Percentiles rank a stretch among this genome's conserved stretches.
phyloP scores from a whole-genome alignment of 208 protist genomes.

The Leishmania gerbilli region DNA sequence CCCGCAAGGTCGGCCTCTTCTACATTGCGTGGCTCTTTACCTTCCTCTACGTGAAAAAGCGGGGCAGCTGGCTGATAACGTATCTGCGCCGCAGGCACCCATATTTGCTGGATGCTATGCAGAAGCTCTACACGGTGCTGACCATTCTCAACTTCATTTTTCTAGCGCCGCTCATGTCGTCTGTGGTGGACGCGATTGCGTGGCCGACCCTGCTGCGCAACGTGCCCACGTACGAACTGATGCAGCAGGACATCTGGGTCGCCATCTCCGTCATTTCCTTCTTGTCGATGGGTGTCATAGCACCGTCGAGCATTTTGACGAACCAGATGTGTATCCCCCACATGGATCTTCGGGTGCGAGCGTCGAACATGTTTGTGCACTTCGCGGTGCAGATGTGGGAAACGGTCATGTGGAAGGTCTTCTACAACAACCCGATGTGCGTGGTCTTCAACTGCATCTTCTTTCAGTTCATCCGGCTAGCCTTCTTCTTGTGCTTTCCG shows the following conservation, averaged over 20 bases:
- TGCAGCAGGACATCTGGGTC: slow-evolving; percentile 28
- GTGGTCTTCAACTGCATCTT: slow-evolving; percentile 41
- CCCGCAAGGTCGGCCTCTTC: slow-evolving; percentile 30
- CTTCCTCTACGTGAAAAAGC: slow-evolving; percentile 15
- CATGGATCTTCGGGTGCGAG: slow-evolving; percentile 50
- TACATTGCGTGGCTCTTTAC: slow-evolving; percentile 31
- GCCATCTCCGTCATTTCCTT: slow-evolving; percentile 37
- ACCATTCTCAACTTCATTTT: slow-evolving; percentile 52
- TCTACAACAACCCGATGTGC: slow-evolving; percentile 54
- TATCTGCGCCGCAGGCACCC: slow-evolving; percentile 20
- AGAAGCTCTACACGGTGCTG: slow-evolving; percentile 37
- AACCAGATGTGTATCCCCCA: slow-evolving; percentile 45
- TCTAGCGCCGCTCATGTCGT: slow-evolving; percentile 40
- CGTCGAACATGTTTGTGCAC: slow-evolving; percentile 42
- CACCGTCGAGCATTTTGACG: slow-evolving; percentile 42
- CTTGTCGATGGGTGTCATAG: slow-evolving; percentile 36
- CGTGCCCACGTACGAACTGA: slow-evolving; percentile 46
- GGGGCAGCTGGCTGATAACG: slow-evolving; percentile 4
- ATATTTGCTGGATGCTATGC: slow-evolving; percentile 34
- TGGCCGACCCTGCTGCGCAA: slow-evolving; percentile 66
- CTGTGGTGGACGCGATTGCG: slow-evolving; percentile 59
- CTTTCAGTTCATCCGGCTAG: slow-evolving; percentile 43
- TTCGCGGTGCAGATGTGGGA: slow-evolving; percentile 40
- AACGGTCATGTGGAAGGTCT: slow-evolving; percentile 75
- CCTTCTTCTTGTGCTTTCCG: slow-evolving; percentile 23